phyloP scores from a whole-genome alignment of 2,329 filamentous ascomycete species.

The Dothiorella sarmentorum region DNA sequence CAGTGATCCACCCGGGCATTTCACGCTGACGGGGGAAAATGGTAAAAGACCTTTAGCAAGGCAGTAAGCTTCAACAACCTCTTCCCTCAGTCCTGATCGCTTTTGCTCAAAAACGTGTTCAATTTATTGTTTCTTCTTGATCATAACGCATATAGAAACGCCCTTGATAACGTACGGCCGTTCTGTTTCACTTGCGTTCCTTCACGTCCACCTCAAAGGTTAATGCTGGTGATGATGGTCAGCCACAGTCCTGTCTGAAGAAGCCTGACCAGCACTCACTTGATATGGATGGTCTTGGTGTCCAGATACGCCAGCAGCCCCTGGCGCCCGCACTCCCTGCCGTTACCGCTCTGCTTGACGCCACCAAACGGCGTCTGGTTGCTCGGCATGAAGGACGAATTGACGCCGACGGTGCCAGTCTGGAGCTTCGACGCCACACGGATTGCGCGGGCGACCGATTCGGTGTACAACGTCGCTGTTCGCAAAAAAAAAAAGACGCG shows the following conservation, averaged over 20 bases:
- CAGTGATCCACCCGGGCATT: no score
- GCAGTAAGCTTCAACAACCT: no score
- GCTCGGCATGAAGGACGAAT: conserved; percentile 24
- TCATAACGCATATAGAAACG: neutral
- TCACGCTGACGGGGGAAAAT: no score
- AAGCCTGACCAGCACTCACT: conserved; percentile 6
- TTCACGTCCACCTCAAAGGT: neutral
- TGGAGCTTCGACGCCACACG: conserved; percentile 31
- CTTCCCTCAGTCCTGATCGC: no score
- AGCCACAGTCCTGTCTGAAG: neutral
- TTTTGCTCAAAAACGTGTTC: no score
- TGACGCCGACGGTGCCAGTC: conserved; percentile 33
- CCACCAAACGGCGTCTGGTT: conserved; percentile 32
- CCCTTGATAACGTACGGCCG: neutral
- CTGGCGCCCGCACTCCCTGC: conserved; percentile 29
- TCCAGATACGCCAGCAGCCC: conserved; percentile 35
- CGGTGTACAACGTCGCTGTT: conserved; percentile 20
- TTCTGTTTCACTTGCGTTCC: no score
- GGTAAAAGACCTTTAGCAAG: no score
- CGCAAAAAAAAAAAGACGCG: conserved; percentile 24
- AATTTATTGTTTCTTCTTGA: no score
- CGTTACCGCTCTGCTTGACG: conserved; percentile 32
- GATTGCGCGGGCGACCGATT: conserved; percentile 27
- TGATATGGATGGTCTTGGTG: conserved; percentile 32
- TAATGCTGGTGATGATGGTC: neutral